These are phyloP conservation scores for Apiospora arundinis DNA, from an alignment of 2,329 filamentous ascomycete species.

Conservation along the genomic window DNA sequence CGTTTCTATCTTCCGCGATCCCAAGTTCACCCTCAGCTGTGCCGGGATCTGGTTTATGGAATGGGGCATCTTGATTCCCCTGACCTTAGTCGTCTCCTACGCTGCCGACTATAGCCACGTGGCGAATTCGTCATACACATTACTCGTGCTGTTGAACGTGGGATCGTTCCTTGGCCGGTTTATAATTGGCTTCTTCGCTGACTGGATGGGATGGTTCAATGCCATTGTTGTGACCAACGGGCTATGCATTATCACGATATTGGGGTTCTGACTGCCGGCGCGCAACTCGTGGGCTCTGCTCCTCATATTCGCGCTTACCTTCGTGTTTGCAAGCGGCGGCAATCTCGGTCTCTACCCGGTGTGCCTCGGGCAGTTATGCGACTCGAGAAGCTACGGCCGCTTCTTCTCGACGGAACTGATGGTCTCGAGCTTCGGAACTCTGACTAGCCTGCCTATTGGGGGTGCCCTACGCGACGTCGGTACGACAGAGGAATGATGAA, in stretches of 20 bases:
- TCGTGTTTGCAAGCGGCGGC: slow-evolving; percentile 71
- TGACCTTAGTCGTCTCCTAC: slow-evolving; percentile 54
- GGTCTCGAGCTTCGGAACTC: slow-evolving; percentile 23
- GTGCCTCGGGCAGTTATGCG: slow-evolving; percentile 73
- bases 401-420: slow-evolving; percentile 71
- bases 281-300: slow-evolving; percentile 53
- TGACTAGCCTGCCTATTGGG: slow-evolving; percentile 16
- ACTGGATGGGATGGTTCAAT: slow-evolving; percentile 72
- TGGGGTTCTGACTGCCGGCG: slow-evolving; percentile 67
- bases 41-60: slow-evolving; percentile 53
- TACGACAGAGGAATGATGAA: slow-evolving; percentile 32
- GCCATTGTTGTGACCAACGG: slow-evolving; percentile 65
- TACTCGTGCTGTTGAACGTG: slow-evolving; percentile 72
- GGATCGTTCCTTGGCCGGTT: slow-evolving; percentile 70
- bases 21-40: slow-evolving; percentile 49
- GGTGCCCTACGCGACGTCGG: slow-evolving; percentile 32
- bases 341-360: slow-evolving; percentile 74
- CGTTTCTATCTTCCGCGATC: slow-evolving; percentile 47
- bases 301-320: slow-evolving; percentile 64
- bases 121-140: slow-evolving; percentile 26
- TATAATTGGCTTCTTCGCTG: slow-evolving; percentile 69
- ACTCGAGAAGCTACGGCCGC: slow-evolving; percentile 69
- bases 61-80: slow-evolving; percentile 55
- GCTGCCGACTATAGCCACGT: slow-evolving; percentile 34
- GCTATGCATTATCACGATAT: slow-evolving; percentile 47